Base-by-base conservation (phyloP, 106 monocot genomes). In the Iris macrosiphon region DNA sequence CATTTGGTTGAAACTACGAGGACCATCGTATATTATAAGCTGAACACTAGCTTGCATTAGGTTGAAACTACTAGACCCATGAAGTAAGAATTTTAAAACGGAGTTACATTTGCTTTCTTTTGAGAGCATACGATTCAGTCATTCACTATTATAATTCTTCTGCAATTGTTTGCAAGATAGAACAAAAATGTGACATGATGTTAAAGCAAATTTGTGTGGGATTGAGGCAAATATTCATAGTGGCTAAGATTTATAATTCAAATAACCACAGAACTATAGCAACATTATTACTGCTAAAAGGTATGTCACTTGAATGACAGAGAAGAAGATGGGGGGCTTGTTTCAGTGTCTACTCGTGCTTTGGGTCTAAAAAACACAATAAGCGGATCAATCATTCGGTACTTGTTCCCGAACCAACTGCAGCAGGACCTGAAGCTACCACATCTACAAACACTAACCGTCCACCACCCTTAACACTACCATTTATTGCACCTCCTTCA, bases 261-360 rank as follows among this genome's bases (percentile, higher is more conserved):
- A n/a, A 4, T 42, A 42, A n/a, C 18, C 18, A 42, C 42, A 42
- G 42, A 11, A 39, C 15, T 15, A 41, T 15, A 41, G 41, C 2
- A 41, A 41, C 13, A 15, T 3, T 12, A 10, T 1, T 17, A 41
- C 13, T 12, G 6, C 2, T 3, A 17, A 41, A 17, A 11, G 4
- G 18, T 18, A 4, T 43, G 4, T 44, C n/a, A 17, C 5, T 12
- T 38, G 37, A 38, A 12, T 6, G 6, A 15, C 56, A 57, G 56
- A 57, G 39, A 39, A 37, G 23, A 21, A 40, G 56, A 40, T 57
- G 56, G 56, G 40, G 40, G 39, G 35, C 56, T 40, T 57, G 56
- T 35, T 39, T 57, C 2, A 39, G 35, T 7, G n/a, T 25, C 13
- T 40, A 38, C 39, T 39, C 22, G 35, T 57, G 56, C 56, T 57